A percentile compares a stretch with the other conserved stretches of the same genome.
phyloP scores from a whole-genome alignment of 2,329 filamentous ascomycete species.

The Ceratocystiopsis brevicomis region DNA sequence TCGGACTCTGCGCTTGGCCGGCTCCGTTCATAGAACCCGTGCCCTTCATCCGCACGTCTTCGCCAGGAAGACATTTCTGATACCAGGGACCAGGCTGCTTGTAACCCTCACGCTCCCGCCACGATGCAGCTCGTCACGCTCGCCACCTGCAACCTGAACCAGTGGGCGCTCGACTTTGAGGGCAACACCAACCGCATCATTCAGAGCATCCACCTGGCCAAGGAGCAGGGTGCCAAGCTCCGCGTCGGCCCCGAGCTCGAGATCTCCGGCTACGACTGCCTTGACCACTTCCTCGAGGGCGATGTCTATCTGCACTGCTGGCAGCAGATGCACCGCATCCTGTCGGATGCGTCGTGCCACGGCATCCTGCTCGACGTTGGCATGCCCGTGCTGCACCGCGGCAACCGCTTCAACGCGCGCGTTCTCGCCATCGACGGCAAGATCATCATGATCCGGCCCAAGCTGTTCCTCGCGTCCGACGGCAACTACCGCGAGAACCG shows the following conservation, averaged over 20 bases:
- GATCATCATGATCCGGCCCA: conserved; percentile 54
- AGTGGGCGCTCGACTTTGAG: conserved; percentile 34
- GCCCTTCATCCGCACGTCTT: too few relatives aligned
- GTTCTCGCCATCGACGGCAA: conserved; percentile 46
- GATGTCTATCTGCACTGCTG: conserved; percentile 40
- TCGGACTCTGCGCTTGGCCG: too few relatives aligned
- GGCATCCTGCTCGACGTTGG: conserved; percentile 47
- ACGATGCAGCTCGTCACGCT: conserved; percentile 13
- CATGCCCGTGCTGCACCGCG: conserved; percentile 42
- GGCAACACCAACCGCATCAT: conserved; percentile 42
- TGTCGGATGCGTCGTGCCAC: conserved; percentile 38
- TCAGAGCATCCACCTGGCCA: conserved; percentile 39
- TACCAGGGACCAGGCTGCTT: too few relatives aligned
- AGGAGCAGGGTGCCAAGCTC: conserved; percentile 39
- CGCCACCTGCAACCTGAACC: conserved; percentile 16
- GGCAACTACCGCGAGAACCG: conserved; percentile 41
- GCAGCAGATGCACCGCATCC: conserved; percentile 43
- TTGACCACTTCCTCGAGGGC: conserved; percentile 44
- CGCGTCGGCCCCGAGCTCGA: conserved; percentile 41
- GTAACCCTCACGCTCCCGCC: neutral
- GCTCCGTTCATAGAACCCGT: too few relatives aligned
- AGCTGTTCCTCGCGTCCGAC: conserved; percentile 27
- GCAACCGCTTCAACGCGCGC: conserved; percentile 45
- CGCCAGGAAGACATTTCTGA: too few relatives aligned
- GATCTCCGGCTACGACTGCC: conserved; percentile 41